phyloP scores from a whole-genome alignment of 139 green algal genomes.

The Gonium pectorale region DNA sequence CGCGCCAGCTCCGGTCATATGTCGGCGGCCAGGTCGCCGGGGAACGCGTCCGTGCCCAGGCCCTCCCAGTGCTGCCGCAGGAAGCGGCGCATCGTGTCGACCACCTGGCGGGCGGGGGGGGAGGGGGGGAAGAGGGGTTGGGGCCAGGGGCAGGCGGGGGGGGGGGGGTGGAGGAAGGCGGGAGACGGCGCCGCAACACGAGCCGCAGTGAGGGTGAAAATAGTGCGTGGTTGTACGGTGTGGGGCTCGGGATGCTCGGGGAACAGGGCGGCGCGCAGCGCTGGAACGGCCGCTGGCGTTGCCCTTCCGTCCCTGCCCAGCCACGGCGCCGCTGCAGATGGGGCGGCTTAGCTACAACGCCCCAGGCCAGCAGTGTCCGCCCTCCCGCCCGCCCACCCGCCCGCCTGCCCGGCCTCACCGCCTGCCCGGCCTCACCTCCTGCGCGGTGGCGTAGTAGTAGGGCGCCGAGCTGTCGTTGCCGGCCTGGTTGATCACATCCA shows the following conservation, averaged over 20 bases:
- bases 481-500: conserved; percentile 7
- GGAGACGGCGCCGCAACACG: too few relatives aligned
- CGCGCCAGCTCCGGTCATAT: not conserved
- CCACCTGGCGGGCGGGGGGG: too few relatives aligned
- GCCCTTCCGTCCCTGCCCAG: too few relatives aligned
- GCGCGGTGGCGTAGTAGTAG: conserved; percentile 34
- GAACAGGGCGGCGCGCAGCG: too few relatives aligned
- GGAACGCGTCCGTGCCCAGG: conserved; percentile 6
- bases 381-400: not conserved
- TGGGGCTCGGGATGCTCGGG: too few relatives aligned
- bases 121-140: too few relatives aligned
- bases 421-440: not conserved
- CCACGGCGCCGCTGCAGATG: too few relatives aligned
- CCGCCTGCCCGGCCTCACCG: not conserved
- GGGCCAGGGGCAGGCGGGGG: not conserved
- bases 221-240: too few relatives aligned
- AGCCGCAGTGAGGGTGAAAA: too few relatives aligned
- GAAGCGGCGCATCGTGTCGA: conserved; percentile 7
- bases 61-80: not conserved
- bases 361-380: not conserved
- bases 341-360: not conserved
- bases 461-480: not conserved
- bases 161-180: not conserved
- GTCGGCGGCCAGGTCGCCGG: conserved; percentile 7
- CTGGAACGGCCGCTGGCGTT: too few relatives aligned